Base-by-base conservation (phyloP, 768 basidiomycete genomes). In the Postia placenta region DNA sequence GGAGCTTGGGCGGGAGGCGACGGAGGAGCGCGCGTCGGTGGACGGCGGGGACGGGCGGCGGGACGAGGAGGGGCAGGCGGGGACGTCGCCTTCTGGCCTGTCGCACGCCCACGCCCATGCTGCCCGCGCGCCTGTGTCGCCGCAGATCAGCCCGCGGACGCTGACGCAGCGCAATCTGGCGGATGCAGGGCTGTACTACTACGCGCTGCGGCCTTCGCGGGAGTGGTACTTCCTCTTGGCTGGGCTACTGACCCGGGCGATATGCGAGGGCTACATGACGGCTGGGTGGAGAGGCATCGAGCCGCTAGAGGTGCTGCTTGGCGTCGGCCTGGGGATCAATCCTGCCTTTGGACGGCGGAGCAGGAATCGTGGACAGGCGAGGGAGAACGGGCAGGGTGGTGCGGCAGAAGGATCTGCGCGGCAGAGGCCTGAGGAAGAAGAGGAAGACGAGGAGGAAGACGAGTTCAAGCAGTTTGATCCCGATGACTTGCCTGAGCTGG, bases 171-270 rank as follows among this genome's bases (percentile, higher is more conserved):
- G 55, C 12, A 45, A 52, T 23, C 35, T 48, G 0, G 33, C 55
- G 5, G 55, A 56, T 9, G 33, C 56, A 1, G 53, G 57, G n/a
- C 47, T 55, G 46, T 55, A 47, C 14, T 44, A 54, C 26, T 54
- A 57, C 42, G 81, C 84, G 0, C 64, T 87, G 27, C 71, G 74
- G 2, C 90, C 90, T 0, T 83, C 87, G 23, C 68, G 77, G 22
- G 80, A 82, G 54, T 93, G 91, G 91, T 93, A 91, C 64, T 74
- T 85, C 67, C 73, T 94, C 11, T 72, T 92, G 14, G 79, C 79
- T 0, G 83, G 86, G 1, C 69, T 94, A 20, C 70, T 91, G 24
- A 89, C 89, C 4, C 78, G 90, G n/a, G 88, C 88, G 0, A 85
- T 82, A 17, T 66, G 93, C 45, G 89, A 94, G 59, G 91, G 91